Base-by-base conservation (phyloP, 306 rosid species). In the Arachis stenosperma region DNA sequence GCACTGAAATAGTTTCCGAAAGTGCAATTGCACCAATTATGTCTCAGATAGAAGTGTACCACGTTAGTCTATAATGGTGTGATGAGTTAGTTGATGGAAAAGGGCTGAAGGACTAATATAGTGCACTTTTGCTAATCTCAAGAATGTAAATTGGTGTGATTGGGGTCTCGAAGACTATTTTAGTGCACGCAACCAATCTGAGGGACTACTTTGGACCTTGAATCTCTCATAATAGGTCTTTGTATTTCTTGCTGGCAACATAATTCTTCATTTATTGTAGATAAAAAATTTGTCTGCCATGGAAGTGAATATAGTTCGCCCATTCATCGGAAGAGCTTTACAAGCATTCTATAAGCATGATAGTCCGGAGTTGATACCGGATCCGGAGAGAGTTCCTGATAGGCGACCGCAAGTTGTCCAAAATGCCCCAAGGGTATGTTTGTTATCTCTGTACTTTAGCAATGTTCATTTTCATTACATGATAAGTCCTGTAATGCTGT, bases 301-400 rank as follows among this genome's bases (percentile, higher is more conserved):
- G 99, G 99, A 94, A 84, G 99, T 94, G 73, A 94, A 94, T 79
- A 84, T 94, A 70, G 96, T 91, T 77, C 95, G 98, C 15, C 99
- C 99, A 54, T 94, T 94, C 75, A 88, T 94, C 13, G 88, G 96
- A 63, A 89, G 95, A 90, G 91, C 97, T 36, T 81, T 94, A 48
- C 97, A 89, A 61, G 93, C 93, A 53, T 91, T 94, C 75, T 88
- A 87, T 82, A 91, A 91, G 86, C 99, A 89, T 54, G 96, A 90
- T 67, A 87, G 91, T 83, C 88, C 97, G 61, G 95, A 89, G 43
- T 81, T 94, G 79, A 86, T 89, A 81, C 96, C 96, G 13, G 90
- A 94, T 55, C 95, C 90, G 10, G 97, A 94, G 48, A 81, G 84
- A 87, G 85, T 80, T 79, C 65, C 94, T 55, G 81, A 86, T 57